Percentiles rank a stretch among this genome's conserved stretches.
These are phyloP conservation scores for Azolla pinnata DNA, from an alignment of 75 land plant genomes.

Conservation along the genomic window DNA sequence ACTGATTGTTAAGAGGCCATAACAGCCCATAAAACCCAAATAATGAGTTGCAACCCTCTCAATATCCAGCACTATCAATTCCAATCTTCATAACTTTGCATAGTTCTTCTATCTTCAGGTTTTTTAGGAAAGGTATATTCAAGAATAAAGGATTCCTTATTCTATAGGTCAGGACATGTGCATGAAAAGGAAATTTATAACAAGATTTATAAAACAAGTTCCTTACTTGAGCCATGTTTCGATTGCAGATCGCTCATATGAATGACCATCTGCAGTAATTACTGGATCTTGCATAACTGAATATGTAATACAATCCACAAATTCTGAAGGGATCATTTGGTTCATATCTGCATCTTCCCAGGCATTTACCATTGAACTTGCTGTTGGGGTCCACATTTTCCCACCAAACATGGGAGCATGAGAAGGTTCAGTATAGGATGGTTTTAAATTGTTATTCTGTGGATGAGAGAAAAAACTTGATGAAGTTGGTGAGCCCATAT, in stretches of 20 bases:
- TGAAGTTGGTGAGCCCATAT: too few species aligned
- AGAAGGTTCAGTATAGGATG: too few species aligned
- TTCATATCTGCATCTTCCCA: constrained; percentile 17
- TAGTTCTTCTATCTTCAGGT: not conserved
- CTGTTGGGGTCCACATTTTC: too few species aligned
- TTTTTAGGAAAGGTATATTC: not conserved
- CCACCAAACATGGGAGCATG: too few species aligned
- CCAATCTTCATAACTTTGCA: not conserved
- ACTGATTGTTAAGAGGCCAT: too few species aligned
- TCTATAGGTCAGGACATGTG: not conserved
- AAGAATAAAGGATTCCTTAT: not conserved
- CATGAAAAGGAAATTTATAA: not conserved
- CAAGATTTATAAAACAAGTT: not conserved
- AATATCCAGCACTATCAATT: too few species aligned
- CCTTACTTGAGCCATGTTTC: constrained; percentile 28
- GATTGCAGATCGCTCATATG: constrained; percentile 26
- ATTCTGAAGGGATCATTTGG: constrained; percentile 20
- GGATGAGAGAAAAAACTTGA: not conserved
- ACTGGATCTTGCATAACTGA: constrained; percentile 26
- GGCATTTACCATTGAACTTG: too few species aligned
- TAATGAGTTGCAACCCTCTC: too few species aligned
- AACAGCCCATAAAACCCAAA: too few species aligned
- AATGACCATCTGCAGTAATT: constrained; percentile 22
- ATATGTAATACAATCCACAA: constrained; percentile 29
- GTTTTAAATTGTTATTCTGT: not conserved